These are phyloP conservation scores for Anisogramma anomala DNA, from an alignment of 2,329 filamentous ascomycete species.

Conservation along the genomic window DNA sequence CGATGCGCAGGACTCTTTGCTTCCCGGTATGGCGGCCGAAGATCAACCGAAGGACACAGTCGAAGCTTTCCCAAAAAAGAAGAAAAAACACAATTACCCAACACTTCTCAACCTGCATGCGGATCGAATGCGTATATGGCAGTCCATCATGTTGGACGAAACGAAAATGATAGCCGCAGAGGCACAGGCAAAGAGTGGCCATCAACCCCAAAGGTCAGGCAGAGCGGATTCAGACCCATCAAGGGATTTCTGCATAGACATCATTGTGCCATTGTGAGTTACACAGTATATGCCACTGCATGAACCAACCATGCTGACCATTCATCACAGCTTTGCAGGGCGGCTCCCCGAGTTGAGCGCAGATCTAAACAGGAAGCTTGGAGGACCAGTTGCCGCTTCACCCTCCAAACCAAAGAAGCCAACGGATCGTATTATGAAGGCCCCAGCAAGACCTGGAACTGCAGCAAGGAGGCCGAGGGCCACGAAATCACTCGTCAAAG, in stretches of 20 bases:
- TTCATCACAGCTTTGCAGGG: constrained; percentile 50
- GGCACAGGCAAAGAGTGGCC: constrained; percentile 28
- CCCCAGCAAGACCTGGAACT: constrained; percentile 40
- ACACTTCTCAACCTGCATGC: constrained; percentile 60
- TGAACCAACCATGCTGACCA: neutral
- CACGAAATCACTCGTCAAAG: constrained; percentile 47
- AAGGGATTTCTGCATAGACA: constrained; percentile 67
- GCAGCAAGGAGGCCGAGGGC: constrained; percentile 36
- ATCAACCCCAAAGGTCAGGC: constrained; percentile 27
- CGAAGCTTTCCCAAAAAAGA: constrained; percentile 37
- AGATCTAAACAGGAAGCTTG: constrained; percentile 62
- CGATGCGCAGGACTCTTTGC: constrained; percentile 32
- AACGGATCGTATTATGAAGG: constrained; percentile 30
- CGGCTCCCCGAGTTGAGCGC: constrained; percentile 62
- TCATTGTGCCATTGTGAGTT: constrained; percentile 66
- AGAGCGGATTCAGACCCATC: constrained; percentile 48
- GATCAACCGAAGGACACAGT: constrained; percentile 23
- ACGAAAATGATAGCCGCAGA: constrained; percentile 36
- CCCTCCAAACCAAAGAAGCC: constrained; percentile 38
- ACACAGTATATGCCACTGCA: too few species aligned
- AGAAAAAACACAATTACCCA: constrained; percentile 51
- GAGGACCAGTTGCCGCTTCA: constrained; percentile 54
- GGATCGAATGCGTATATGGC: constrained; percentile 74
- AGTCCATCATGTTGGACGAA: constrained; percentile 57
- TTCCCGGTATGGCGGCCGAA: constrained; percentile 32